Base-by-base conservation (phyloP, 1,284 basidiomycete species). In the Boletus semigastroideus region DNA sequence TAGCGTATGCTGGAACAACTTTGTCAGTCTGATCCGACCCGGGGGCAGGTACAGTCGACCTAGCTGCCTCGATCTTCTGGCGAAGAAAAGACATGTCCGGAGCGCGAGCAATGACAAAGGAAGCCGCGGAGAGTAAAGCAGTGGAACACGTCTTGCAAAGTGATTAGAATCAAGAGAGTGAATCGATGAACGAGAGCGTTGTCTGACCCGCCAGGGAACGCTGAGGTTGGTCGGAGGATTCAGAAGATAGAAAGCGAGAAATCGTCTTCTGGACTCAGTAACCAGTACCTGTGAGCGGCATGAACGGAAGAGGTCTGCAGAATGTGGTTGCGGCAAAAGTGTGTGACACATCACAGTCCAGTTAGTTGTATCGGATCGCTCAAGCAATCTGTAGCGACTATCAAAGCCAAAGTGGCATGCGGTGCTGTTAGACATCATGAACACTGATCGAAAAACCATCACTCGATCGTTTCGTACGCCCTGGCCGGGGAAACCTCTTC, bases 231-330 rank as follows among this genome's bases (percentile, higher is more conserved):
- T 46, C 36, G 50, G 34, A 42, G 42, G 41, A 53, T 19, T 52
- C 46, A 44, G 37, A 54, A 52, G 45, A 54, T 17, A 16, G 42
- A 36, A 51, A 31, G 14, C 1, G 17, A 41, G 37, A 28, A 20
- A 27, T 14, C 7, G n/a, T 4, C n/a, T 17, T 12, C 17, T 42
- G 14, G 14, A 59, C 57, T 57, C 54, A 61, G 54, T 57, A 62
- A 57, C 59, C 57, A 57, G 56, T 56, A 54, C 57, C 56, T 53
- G 44, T 53, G 53, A 50, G 49, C 53, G 43, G n/a, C 58, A 53
- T 17, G 51, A 58, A 49, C 44, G 43, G 45, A 52, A 54, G 20
- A 36, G n/a, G 48, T 42, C 52, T 58, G 37, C 13, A 28, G 36
- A 16, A 49, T 52, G 55, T 53, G 50, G 4, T 45, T 20, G 17